Evolutionary conservation across 2,329 filamentous ascomycete species (phyloP).

Genomic region (Xylariaceae sp.): DNA sequence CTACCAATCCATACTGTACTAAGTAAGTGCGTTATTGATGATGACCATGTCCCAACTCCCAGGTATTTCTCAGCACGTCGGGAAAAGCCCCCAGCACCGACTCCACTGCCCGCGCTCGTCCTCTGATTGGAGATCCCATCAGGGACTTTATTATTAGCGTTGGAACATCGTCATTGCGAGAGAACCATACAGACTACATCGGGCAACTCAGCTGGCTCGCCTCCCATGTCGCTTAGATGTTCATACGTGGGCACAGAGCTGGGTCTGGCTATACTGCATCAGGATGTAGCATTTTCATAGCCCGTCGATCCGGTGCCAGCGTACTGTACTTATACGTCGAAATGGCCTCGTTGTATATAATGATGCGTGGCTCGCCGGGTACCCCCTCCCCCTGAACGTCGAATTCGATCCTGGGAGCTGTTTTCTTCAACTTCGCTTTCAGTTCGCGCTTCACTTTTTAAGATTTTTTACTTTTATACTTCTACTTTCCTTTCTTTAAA

Average conservation of each 20-base stretch:
- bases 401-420: background rate
- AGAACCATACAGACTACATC: background rate
- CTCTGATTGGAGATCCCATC: slow-evolving; percentile 13
- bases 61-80: background rate
- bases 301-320: slow-evolving; percentile 12
- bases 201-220: background rate
- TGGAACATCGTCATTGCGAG: background rate
- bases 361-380: slow-evolving; percentile 10
- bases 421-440: slow-evolving; percentile 11
- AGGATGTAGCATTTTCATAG: background rate
- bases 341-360: slow-evolving; percentile 6
- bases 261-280: background rate
- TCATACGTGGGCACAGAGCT: slow-evolving; percentile 18
- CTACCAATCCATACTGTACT: slow-evolving; percentile 11
- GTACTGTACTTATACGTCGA: background rate
- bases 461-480: slow-evolving; percentile 1
- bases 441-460: slow-evolving; percentile 14
- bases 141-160: slow-evolving; percentile 5
- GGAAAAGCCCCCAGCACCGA: too few relatives aligned
- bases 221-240: background rate
- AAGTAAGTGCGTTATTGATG: background rate
- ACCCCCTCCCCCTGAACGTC: slow-evolving; percentile 5
- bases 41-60: background rate
- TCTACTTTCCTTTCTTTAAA: background rate
- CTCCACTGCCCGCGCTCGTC: background rate